phyloP scores from a whole-genome alignment of 257 asterid genomes.

The Scutellaria galericulata region DNA sequence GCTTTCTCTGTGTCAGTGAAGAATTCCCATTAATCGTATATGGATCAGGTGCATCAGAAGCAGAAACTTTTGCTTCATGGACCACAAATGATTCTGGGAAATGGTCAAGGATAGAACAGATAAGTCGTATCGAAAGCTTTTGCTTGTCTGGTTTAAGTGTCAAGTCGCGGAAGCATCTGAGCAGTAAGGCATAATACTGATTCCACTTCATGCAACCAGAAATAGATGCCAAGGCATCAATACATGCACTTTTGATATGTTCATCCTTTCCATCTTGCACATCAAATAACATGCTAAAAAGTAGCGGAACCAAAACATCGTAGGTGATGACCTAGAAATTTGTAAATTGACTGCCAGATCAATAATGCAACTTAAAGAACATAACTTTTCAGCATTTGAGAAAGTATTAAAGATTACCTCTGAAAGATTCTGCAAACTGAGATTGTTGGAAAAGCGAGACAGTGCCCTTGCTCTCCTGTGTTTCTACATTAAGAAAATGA shows the following conservation, averaged over 20 bases:
- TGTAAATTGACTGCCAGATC: constrained; percentile 17
- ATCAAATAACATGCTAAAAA: constrained; percentile 75
- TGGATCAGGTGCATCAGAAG: constrained; percentile 48
- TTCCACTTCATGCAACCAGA: constrained; percentile 83
- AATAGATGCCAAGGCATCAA: constrained; percentile 80
- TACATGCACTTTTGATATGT: constrained; percentile 75
- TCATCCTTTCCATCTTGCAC: constrained; percentile 86
- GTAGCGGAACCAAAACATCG: constrained; percentile 76
- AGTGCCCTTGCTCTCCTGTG: constrained; percentile 92
- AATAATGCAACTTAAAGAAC: constrained; percentile 26
- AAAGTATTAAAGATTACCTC: constrained; percentile 52
- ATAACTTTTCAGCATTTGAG: not conserved
- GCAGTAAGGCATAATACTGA: constrained; percentile 61
- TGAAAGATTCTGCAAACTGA: constrained; percentile 58
- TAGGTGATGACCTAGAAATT: constrained; percentile 66
- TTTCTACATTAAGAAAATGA: constrained; percentile 60
- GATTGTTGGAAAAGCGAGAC: constrained; percentile 60
- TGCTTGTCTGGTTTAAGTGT: constrained; percentile 72
- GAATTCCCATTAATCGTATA: constrained; percentile 38
- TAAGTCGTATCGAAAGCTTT: constrained; percentile 68
- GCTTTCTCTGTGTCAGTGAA: constrained; percentile 37
- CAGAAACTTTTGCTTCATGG: constrained; percentile 47
- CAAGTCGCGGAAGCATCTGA: constrained; percentile 78
- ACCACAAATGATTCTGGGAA: constrained; percentile 50
- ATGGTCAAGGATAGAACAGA: constrained; percentile 72